Evolutionary conservation across 345 rosid species (phyloP), one percentile per base, ranked within the genome.

Genomic region (Noccaea bulbosa): DNA sequence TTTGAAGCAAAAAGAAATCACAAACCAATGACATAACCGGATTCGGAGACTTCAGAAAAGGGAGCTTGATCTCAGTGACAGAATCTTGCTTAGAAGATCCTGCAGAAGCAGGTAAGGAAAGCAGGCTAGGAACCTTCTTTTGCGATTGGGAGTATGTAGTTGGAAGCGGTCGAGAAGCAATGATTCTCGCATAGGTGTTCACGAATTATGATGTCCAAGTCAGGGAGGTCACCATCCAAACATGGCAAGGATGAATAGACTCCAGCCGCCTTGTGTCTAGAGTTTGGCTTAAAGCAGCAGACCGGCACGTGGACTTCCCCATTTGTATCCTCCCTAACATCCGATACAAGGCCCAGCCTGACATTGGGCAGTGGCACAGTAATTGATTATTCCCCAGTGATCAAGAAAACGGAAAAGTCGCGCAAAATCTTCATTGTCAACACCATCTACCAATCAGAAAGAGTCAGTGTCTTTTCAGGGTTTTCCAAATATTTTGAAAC

Each of bases 361-460:
- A 40, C 33, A 54, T 63, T 83, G 78, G 46, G 77, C 49, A 67
- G 79, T 81, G 37, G 90, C 89, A 87, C 90, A 89, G 75, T 91
- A 94, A 81, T 94, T 94, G 72, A 91, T 88, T 50, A 94, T 88
- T 67, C 99, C 99, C 99, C 99, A 94, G 48, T 94, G 97, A 80
- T 94, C 91, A 79, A 94, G 98, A 82, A 94, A 94, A 75, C 96
- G 82, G 65, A 89, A 80, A 65, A 94, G 91, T 52, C 98, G 84
- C 22, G 85, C 75, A 71, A 87, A 74, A 80, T 88, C 96, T 74
- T 94, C 99, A 76, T 30, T 11, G 30, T 77, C 86, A 51, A 88
- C 60, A 72, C 88, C 87, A 79, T 51, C 77, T 54, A 85, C 76
- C 87, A 89, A 76, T 94, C 95, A 72, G 87, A 80, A 78, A 88